Conservation (phyloP, 2,329 filamentous ascomycete species). For the Erysiphe pulchra region DNA sequence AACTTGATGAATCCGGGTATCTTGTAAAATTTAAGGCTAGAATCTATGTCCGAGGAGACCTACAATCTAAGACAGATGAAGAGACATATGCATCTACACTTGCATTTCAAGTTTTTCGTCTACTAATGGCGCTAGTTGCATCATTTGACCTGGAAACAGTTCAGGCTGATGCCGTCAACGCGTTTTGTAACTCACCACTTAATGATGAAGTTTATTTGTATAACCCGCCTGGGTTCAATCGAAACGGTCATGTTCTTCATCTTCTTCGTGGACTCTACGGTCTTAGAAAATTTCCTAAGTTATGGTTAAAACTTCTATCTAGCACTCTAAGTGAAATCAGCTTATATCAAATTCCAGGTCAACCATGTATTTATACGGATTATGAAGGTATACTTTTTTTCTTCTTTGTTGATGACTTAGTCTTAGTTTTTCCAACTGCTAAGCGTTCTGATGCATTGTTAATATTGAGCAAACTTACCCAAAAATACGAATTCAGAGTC, state of each 20-base stretch:
- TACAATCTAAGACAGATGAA: neutral
- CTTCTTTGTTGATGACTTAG: neutral
- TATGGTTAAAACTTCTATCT: neutral
- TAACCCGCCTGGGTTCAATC: neutral
- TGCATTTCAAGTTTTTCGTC: neutral
- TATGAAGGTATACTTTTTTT: neutral
- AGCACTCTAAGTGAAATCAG: neutral
- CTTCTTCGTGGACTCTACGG: neutral
- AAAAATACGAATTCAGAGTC: neutral
- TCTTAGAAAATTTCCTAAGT: neutral
- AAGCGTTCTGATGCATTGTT: neutral
- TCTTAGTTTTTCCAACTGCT: neutral
- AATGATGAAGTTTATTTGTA: neutral
- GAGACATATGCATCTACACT: neutral
- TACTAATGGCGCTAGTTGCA: neutral
- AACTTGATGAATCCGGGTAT: neutral
- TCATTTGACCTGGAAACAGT: neutral
- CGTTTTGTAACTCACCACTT: neutral
- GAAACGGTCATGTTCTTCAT: neutral
- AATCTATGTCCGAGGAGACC: neutral
- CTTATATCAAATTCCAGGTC: neutral
- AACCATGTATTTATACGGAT: neutral
- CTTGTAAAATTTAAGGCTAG: neutral
- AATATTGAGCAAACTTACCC: neutral
- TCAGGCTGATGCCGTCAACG: neutral